Conservation (phyloP, 345 rosid genomes). For the Excoecaria cochinchinensis region DNA sequence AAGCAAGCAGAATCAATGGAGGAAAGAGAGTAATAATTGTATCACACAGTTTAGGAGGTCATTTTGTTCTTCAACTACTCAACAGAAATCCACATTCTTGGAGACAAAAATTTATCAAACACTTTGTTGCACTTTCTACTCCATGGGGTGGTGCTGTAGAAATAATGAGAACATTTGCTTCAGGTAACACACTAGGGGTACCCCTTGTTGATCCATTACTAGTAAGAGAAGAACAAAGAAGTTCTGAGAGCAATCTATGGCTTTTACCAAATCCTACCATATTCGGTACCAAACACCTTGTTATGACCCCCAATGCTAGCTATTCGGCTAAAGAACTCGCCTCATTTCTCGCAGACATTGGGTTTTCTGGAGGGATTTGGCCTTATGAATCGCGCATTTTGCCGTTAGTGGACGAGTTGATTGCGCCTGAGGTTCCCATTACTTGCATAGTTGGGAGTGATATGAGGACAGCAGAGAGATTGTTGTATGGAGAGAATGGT, state of each 20-base stretch:
- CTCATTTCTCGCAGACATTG: constrained; percentile 55
- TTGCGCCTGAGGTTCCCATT: constrained; percentile 53
- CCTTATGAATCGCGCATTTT: constrained; percentile 57
- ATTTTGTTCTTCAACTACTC: constrained; percentile 64
- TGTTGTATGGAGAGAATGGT: constrained; percentile 48
- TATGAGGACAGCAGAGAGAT: constrained; percentile 58
- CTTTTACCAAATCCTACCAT: constrained; percentile 63
- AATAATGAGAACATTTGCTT: constrained; percentile 67
- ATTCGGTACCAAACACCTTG: constrained; percentile 46
- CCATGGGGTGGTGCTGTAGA: constrained; percentile 81
- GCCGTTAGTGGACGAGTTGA: constrained; percentile 43
- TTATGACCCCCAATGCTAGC: constrained; percentile 40
- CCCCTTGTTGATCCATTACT: constrained; percentile 78
- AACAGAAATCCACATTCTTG: constrained; percentile 59
- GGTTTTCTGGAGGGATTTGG: constrained; percentile 54
- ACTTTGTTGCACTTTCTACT: constrained; percentile 68
- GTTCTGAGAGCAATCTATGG: constrained; percentile 82
- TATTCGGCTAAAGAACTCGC: constrained; percentile 57
- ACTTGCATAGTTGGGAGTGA: constrained; percentile 66
- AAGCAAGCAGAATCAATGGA: constrained; percentile 47
- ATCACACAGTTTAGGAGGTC: constrained; percentile 89
- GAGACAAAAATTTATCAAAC: constrained; percentile 62
- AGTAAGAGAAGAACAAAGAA: constrained; percentile 70
- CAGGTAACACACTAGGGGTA: constrained; percentile 64
- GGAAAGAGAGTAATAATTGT: constrained; percentile 74